A percentile compares a stretch with the other conserved stretches of the same genome.
These are phyloP conservation scores for Gomphus bonarii DNA, from an alignment of 1,284 basidiomycete species.

Conservation along the genomic window DNA sequence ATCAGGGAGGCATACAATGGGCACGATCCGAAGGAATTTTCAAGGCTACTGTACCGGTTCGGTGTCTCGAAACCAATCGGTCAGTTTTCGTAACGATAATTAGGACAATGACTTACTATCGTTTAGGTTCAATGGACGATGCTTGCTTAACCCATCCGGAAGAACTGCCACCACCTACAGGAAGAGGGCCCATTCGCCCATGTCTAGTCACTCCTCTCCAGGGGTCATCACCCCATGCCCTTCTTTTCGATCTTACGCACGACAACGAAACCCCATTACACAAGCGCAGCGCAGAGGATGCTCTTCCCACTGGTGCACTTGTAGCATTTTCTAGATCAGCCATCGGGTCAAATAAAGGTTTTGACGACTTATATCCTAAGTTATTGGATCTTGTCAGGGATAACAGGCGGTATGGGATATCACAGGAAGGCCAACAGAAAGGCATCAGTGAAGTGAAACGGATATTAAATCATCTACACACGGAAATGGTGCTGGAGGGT, in stretches of 20 bases:
- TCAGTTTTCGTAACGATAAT: constrained; percentile 22
- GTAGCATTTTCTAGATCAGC: constrained; percentile 82
- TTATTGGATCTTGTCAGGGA: constrained; percentile 81
- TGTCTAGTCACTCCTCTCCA: constrained; percentile 71
- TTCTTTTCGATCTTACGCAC: constrained; percentile 91
- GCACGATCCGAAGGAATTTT: constrained; percentile 79
- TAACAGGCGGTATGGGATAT: constrained; percentile 64
- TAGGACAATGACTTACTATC: background rate
- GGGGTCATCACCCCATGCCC: constrained; percentile 81
- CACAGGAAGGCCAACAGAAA: constrained; percentile 41
- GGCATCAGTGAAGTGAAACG: constrained; percentile 80
- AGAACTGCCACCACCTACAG: constrained; percentile 68
- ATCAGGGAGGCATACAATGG: constrained; percentile 90
- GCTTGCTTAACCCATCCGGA: constrained; percentile 71
- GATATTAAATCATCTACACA: constrained; percentile 75
- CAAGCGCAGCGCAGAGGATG: constrained; percentile 88
- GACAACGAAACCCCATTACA: constrained; percentile 87
- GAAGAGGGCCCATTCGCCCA: constrained; percentile 64
- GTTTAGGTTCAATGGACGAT: constrained; percentile 78
- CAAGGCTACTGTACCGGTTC: constrained; percentile 75
- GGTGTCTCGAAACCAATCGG: constrained; percentile 88
- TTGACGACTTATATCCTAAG: constrained; percentile 94
- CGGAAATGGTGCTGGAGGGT: constrained; percentile 78
- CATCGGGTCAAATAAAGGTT: constrained; percentile 88
- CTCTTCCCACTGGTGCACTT: constrained; percentile 83